These are phyloP conservation scores for Lyophyllum semitale DNA, from an alignment of 768 basidiomycete species.

Conservation along the genomic window DNA sequence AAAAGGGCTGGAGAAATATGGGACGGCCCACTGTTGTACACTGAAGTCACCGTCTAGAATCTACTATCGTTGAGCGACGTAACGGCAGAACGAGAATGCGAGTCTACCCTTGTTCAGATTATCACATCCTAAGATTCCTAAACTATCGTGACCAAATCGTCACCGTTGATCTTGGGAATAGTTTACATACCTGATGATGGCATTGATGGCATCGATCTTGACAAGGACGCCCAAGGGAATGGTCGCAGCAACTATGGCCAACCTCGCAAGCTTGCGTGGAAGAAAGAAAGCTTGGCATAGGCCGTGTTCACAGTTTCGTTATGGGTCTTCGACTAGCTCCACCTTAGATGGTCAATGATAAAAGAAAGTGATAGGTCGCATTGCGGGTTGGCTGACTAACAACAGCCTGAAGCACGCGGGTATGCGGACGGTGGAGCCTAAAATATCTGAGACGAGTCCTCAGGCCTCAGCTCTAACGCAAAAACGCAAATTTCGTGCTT, in stretches of 20 bases:
- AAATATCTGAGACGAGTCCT: too few species aligned
- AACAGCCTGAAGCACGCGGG: too few species aligned
- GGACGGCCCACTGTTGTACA: too few species aligned
- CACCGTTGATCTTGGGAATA: not conserved
- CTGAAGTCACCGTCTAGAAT: not conserved
- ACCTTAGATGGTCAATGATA: too few species aligned
- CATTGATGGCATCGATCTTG: constrained; percentile 2
- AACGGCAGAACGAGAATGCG: too few species aligned
- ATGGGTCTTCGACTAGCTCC: too few species aligned
- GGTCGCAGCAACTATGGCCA: not conserved
- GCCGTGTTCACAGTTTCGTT: not conserved
- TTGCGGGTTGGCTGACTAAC: too few species aligned
- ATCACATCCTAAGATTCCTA: not conserved
- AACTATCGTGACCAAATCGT: not conserved
- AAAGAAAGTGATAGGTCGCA: too few species aligned
- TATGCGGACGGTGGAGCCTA: too few species aligned
- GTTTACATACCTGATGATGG: not conserved
- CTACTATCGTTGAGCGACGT: not conserved
- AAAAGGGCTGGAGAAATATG: constrained; percentile 31
- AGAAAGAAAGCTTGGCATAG: not conserved
- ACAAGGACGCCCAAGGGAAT: not conserved
- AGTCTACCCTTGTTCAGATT: too few species aligned
- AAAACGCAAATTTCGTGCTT: too few species aligned
- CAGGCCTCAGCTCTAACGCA: too few species aligned
- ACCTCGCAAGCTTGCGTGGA: not conserved